Evolutionary conservation across 2,329 filamentous ascomycete genomes (phyloP).

Genomic region (Fusarium pseudonygamai): DNA sequence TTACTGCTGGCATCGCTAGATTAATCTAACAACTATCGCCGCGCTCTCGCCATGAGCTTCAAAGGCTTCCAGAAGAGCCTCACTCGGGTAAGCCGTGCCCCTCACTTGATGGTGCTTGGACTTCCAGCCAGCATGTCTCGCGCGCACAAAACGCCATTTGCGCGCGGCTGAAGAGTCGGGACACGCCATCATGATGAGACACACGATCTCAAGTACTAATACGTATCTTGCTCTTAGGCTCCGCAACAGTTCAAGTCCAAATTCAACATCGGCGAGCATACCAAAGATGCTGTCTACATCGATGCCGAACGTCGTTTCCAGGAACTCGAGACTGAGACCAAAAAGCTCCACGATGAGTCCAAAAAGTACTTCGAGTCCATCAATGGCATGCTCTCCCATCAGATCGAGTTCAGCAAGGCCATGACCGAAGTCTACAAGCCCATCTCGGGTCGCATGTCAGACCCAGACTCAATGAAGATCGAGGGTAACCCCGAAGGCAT

Average conservation of each 20-base stretch:
- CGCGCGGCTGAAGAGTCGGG: background rate
- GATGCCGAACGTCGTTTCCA: conserved; percentile 94
- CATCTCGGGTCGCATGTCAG: conserved; percentile 94
- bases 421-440: conserved; percentile 98
- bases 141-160: conserved; percentile 26
- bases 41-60: conserved; percentile 81
- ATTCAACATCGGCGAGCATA: conserved; percentile 96
- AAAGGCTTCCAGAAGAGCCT: conserved; percentile 94
- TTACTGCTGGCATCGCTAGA: background rate
- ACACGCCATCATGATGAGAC: background rate
- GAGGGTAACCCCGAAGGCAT: conserved; percentile 95
- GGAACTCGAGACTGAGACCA: conserved; percentile 94
- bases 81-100: conserved; percentile 72
- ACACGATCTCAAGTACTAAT: conserved; percentile 6
- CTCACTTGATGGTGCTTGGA: conserved; percentile 41
- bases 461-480: conserved; percentile 82
- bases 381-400: conserved; percentile 96
- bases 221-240: conserved; percentile 59
- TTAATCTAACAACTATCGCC: conserved; percentile 1
- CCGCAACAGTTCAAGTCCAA: conserved; percentile 91
- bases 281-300: conserved; percentile 93
- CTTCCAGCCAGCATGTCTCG: conserved; percentile 18
- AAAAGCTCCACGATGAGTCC: conserved; percentile 95
- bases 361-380: conserved; percentile 98
- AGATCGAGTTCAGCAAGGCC: conserved; percentile 97